Conservation (phyloP, 2,329 filamentous ascomycete species). For the Hypomyces perniciosus region DNA sequence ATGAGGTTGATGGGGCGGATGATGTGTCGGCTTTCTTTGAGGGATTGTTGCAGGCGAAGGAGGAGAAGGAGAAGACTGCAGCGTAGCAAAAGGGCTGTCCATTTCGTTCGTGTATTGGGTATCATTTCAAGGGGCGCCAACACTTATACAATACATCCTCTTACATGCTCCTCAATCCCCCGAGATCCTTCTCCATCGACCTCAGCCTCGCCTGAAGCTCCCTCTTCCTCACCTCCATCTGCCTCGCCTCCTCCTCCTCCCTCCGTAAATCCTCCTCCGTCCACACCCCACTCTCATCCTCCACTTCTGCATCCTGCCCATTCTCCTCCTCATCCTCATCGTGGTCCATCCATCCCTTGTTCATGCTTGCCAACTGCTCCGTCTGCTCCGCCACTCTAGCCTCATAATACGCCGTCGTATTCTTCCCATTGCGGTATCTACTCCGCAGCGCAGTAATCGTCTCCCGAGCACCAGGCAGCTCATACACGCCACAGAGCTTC, state of each 20-base stretch:
- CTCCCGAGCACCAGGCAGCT: constrained; percentile 71
- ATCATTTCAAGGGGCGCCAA: constrained; percentile 2
- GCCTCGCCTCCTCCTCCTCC: constrained; percentile 61
- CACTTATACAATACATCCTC: neutral
- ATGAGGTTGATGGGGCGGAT: constrained; percentile 65
- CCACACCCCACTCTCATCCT: constrained; percentile 42
- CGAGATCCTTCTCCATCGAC: constrained; percentile 51
- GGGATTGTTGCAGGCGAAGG: constrained; percentile 51
- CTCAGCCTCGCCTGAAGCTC: constrained; percentile 48
- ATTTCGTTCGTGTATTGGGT: neutral
- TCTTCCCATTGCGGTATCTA: constrained; percentile 63
- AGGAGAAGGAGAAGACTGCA: constrained; percentile 14
- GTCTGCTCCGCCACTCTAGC: constrained; percentile 70
- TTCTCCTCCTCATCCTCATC: constrained; percentile 51
- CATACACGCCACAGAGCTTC: constrained; percentile 84
- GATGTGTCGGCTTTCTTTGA: constrained; percentile 61
- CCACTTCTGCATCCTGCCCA: constrained; percentile 42
- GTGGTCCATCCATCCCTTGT: constrained; percentile 53
- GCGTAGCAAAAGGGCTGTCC: neutral
- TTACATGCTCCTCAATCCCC: constrained; percentile 47
- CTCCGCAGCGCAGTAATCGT: constrained; percentile 66
- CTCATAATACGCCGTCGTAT: constrained; percentile 77
- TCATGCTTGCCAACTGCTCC: constrained; percentile 66
- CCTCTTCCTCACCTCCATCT: constrained; percentile 50
- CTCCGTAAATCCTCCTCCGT: constrained; percentile 63